A percentile compares a stretch with the other conserved stretches of the same genome.
Evolutionary conservation across 371 early-diverging fungal species (phyloP).

Genomic region (Sporodiniella umbellata): DNA sequence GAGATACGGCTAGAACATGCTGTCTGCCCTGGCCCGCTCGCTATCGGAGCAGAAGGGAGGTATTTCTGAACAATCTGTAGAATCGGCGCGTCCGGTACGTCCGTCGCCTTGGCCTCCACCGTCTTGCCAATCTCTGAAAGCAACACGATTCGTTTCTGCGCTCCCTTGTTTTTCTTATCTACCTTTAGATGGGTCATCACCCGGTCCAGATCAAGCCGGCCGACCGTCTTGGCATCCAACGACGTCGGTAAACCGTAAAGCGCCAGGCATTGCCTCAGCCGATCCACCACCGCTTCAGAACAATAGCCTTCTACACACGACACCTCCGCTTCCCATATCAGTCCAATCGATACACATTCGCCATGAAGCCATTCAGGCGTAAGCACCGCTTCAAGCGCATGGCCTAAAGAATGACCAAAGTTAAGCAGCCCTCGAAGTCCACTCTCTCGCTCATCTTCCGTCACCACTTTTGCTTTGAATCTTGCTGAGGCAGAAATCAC

Average conservation of each 20-base stretch:
- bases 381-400: constrained; percentile 88
- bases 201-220: constrained; percentile 52
- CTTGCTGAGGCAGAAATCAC: constrained; percentile 81
- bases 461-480: constrained; percentile 91
- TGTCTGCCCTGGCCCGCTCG: too few species aligned
- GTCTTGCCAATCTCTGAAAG: constrained; percentile 78
- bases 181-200: constrained; percentile 84
- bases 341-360: constrained; percentile 93
- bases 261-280: constrained; percentile 75
- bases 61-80: constrained; percentile 64
- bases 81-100: constrained; percentile 76
- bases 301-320: constrained; percentile 76
- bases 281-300: constrained; percentile 67
- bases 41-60: constrained; percentile 41
- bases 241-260: constrained; percentile 78
- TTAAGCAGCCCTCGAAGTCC: constrained; percentile 91
- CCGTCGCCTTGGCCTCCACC: constrained; percentile 67
- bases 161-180: constrained; percentile 91
- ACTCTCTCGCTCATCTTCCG: constrained; percentile 87
- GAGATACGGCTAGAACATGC: constrained; percentile 6
- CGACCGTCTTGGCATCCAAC: constrained; percentile 56
- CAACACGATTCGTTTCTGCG: constrained; percentile 82
- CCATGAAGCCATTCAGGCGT: constrained; percentile 90
- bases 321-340: constrained; percentile 88
- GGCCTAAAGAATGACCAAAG: constrained; percentile 94